Percentiles rank a stretch among this genome's conserved stretches.
phyloP scores from a whole-genome alignment of 306 rosid species.

The Sindora glabra region DNA sequence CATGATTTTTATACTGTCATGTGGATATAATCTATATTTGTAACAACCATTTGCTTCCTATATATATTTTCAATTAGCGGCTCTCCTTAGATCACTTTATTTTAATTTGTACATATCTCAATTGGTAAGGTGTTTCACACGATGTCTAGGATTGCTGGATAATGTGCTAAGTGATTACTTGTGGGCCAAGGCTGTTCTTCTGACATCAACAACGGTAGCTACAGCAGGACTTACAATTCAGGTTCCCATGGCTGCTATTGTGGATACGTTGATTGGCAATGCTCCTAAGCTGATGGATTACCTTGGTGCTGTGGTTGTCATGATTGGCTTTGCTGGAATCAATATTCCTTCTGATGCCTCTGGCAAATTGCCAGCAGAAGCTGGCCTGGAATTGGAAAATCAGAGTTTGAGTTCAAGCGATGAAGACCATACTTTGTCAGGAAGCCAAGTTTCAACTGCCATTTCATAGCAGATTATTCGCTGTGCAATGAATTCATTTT shows the following conservation, averaged over 20 bases:
- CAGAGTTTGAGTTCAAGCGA: conserved; percentile 11
- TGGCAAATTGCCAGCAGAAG: conserved; percentile 31
- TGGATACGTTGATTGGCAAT: conserved; percentile 66
- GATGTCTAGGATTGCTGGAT: conserved; percentile 66
- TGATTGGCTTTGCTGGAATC: conserved; percentile 83
- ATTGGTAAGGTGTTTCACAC: conserved; percentile 1
- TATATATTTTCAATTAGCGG: no score
- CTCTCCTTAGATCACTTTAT: not conserved
- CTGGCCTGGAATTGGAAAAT: conserved; percentile 35
- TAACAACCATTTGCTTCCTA: no score
- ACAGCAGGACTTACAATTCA: conserved; percentile 95
- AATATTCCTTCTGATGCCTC: conserved; percentile 62
- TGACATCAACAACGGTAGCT: conserved; percentile 91
- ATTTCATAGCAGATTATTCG: conserved; percentile 11
- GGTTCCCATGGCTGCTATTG: conserved; percentile 89
- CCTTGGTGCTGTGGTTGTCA: conserved; percentile 75
- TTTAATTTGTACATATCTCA: conserved; percentile 8
- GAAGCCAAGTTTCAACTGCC: conserved; percentile 16
- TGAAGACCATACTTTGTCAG: conserved; percentile 18
- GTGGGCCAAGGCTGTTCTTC: conserved; percentile 98
- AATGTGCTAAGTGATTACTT: conserved; percentile 90
- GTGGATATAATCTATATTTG: not conserved
- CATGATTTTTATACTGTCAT: not conserved
- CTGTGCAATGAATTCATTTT: conserved; percentile 1
- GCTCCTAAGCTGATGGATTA: conserved; percentile 73